Base-by-base conservation (phyloP, 768 basidiomycete species). In the Asterophora parasitica region DNA sequence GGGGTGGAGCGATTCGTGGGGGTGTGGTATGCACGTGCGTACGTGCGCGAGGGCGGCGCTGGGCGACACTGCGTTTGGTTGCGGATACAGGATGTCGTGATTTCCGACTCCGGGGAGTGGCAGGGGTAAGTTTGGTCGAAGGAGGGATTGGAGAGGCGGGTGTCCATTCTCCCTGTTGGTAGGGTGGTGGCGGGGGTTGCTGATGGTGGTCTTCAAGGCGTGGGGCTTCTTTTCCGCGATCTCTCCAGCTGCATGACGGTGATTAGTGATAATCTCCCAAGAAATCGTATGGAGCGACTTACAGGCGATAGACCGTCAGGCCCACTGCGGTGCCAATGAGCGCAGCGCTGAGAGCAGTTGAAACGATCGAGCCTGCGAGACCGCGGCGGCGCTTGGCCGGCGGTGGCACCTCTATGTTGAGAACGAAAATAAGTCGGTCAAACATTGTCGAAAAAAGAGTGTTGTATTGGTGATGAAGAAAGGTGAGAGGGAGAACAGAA, bases 251-350 rank as follows among this genome's bases (percentile, higher is more conserved):
- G 52, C 28, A 12, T 26, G 12, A 23, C 35, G 6, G 15, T 35
- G 20, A 19, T 56, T 8, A 50, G 50, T 42, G 11, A 35, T 39
- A 23, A 46, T 28, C 41, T 49, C 20, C 30, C 16, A 15, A 40
- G 40, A 3, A 23, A 33, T 30, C 10, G 41, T 34, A 10, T 26
- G 20, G 23, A 42, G 16, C 31, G 28, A 77, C 87, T 71, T 63
- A 91, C 89, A 92, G 71, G 65, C 87, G 79, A 69, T 90, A 92
- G 34, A 90, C 87, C 37, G 88, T 89, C 52, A 91, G 74, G 50
- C 89, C 89, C 43, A 92, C 89, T 12, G 90, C 90, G 16, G 87
- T 84, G 49, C 89, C 87, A 51, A 92, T 87, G 49, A 92, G 77
- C 38, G 88, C 90, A 54, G 89, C 88, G 67, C 78, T 88, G 66